Conservation (phyloP, 2,329 filamentous ascomycete genomes). For the Neophaeococcomyces aloes region DNA sequence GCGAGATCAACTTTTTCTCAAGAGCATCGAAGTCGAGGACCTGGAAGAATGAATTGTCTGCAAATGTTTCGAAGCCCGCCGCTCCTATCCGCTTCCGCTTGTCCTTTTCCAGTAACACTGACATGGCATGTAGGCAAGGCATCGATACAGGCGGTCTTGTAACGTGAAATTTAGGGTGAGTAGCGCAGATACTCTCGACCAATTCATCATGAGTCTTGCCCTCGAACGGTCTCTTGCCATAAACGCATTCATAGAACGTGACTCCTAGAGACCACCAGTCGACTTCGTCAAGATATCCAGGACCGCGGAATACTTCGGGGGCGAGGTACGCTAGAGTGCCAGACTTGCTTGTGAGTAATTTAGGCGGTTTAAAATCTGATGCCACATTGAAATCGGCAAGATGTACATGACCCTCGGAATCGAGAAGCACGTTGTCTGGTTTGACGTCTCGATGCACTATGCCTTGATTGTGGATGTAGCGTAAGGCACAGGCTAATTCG, state of each 20-base stretch:
- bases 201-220: conserved; percentile 74
- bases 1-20: conserved; percentile 77
- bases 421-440: conserved; percentile 80
- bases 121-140: conserved; percentile 79
- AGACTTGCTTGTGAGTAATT: conserved; percentile 84
- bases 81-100: conserved; percentile 72
- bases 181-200: conserved; percentile 68
- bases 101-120: conserved; percentile 70
- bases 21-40: conserved; percentile 73
- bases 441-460: conserved; percentile 90
- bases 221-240: conserved; percentile 96
- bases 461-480: conserved; percentile 73
- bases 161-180: conserved; percentile 76
- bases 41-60: conserved; percentile 79
- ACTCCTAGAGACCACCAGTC: conserved; percentile 99
- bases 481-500: conserved; percentile 80
- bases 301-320: conserved; percentile 85
- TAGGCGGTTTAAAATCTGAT: conserved; percentile 76
- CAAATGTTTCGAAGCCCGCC: conserved; percentile 72
- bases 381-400: conserved; percentile 98
- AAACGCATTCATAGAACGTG: conserved; percentile 98
- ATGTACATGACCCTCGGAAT: conserved; percentile 87
- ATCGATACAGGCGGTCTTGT: conserved; percentile 84
- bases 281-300: conserved; percentile 78
- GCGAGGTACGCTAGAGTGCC: conserved; percentile 92